Evolutionary conservation across 805 yeast genomes (phyloP).

Genomic region (Jamesozyma piceae): DNA sequence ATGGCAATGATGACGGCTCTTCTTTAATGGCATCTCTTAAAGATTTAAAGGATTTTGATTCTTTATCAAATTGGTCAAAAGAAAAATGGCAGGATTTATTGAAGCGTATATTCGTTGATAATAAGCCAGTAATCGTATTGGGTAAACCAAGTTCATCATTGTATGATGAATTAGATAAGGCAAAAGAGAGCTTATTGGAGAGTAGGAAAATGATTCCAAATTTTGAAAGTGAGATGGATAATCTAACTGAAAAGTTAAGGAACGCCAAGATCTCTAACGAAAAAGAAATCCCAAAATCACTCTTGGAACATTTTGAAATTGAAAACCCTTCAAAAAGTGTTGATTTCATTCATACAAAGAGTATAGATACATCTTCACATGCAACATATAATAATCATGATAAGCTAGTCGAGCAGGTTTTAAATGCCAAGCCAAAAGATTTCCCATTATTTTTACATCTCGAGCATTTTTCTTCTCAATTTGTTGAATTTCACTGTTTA

Average conservation of each 20-base stretch:
- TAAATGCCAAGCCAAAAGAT: slow-evolving; percentile 33
- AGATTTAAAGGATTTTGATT: slow-evolving; percentile 45
- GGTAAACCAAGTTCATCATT: slow-evolving; percentile 57
- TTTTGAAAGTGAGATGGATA: slow-evolving; percentile 43
- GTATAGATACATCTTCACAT: slow-evolving; percentile 31
- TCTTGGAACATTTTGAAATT: slow-evolving; percentile 51
- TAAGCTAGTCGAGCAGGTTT: slow-evolving; percentile 16
- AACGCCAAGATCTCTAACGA: slow-evolving; percentile 62
- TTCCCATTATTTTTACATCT: slow-evolving; percentile 66
- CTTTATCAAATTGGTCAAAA: slow-evolving; percentile 48
- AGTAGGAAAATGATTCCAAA: slow-evolving; percentile 48
- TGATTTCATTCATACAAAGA: slow-evolving; percentile 55
- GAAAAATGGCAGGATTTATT: slow-evolving; percentile 60
- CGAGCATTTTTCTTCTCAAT: slow-evolving; percentile 73
- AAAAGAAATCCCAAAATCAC: slow-evolving; percentile 61
- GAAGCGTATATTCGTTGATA: slow-evolving; percentile 45
- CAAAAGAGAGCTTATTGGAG: slow-evolving; percentile 40
- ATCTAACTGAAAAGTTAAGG: slow-evolving; percentile 43
- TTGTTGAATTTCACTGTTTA: slow-evolving; percentile 57
- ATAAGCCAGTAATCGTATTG: slow-evolving; percentile 54
- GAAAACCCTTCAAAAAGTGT: slow-evolving; percentile 68
- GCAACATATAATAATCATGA: slow-evolving; percentile 12
- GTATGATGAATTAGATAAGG: slow-evolving; percentile 43
- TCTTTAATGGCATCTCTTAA: slow-evolving; percentile 48
- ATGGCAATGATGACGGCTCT: slow-evolving; percentile 57